phyloP scores from a whole-genome alignment of 2,329 filamentous ascomycete species.

The Diaporthe aspalathi region DNA sequence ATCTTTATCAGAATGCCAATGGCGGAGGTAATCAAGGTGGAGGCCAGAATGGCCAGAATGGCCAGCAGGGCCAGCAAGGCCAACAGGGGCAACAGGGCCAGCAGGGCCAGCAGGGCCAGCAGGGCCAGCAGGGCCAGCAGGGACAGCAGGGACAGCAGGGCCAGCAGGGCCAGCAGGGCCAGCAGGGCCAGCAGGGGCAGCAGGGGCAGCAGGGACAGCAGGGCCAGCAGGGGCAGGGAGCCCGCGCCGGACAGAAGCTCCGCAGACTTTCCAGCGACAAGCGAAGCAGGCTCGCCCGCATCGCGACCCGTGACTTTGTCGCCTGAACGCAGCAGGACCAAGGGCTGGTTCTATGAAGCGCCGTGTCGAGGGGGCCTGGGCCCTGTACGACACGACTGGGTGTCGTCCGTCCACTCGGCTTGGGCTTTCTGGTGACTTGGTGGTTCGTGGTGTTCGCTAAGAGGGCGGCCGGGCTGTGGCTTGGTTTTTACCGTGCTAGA shows the following conservation, averaged over 20 bases:
- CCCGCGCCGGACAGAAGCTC: background rate
- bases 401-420: slow-evolving; percentile 16
- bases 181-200: too few relatives aligned
- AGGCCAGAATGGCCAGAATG: slow-evolving; percentile 38
- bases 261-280: slow-evolving; percentile 16
- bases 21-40: slow-evolving; percentile 24
- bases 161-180: background rate
- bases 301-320: slow-evolving; percentile 32
- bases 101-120: slow-evolving; percentile 10
- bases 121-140: slow-evolving; percentile 30
- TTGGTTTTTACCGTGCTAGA: slow-evolving; percentile 29
- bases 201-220: too few relatives aligned
- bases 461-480: background rate
- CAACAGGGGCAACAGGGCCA: slow-evolving; percentile 20
- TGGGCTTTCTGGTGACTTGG: background rate
- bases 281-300: slow-evolving; percentile 16
- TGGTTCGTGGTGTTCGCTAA: background rate
- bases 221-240: background rate
- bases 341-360: slow-evolving; percentile 16
- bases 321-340: slow-evolving; percentile 5
- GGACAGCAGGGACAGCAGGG: background rate
- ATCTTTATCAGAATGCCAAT: too few relatives aligned
- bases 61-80: background rate
- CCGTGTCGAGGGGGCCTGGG: slow-evolving; percentile 8
- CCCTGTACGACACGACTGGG: slow-evolving; percentile 6